Evolutionary conservation across 805 yeast species (phyloP).

Genomic region (Hanseniaspora hatyaiensis): DNA sequence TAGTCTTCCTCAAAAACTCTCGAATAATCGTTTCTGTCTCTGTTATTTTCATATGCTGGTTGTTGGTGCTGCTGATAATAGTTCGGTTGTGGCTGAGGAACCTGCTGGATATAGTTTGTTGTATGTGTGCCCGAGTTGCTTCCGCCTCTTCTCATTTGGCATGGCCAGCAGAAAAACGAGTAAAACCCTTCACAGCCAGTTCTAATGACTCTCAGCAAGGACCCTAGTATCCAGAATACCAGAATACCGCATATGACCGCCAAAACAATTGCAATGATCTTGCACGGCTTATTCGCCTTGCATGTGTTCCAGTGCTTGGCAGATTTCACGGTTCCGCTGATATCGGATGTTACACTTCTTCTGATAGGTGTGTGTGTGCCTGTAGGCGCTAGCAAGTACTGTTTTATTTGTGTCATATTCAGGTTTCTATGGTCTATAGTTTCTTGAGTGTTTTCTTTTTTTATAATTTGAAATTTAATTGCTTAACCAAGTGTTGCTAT

Average conservation of each 20-base stretch:
- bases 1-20: conserved; percentile 11
- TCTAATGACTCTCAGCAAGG: conserved; percentile 44
- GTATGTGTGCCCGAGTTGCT: background rate
- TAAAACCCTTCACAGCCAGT: conserved; percentile 45
- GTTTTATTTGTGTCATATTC: background rate
- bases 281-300: conserved; percentile 58
- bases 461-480: no score
- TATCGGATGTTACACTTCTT: conserved; percentile 17
- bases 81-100: conserved; percentile 22
- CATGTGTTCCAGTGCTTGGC: conserved; percentile 58
- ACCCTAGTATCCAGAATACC: conserved; percentile 28
- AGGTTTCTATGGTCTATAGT: no score
- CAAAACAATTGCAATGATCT: conserved; percentile 54
- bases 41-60: conserved; percentile 22
- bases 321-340: conserved; percentile 27
- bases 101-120: conserved; percentile 22
- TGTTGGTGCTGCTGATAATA: conserved; percentile 15
- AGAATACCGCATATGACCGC: conserved; percentile 25
- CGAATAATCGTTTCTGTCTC: conserved; percentile 11
- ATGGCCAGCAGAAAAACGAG: conserved; percentile 45
- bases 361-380: background rate
- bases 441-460: no score
- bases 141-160: conserved; percentile 18
- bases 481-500: no score
- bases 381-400: no score